These are phyloP conservation scores for Xylaria sp. DNA, from an alignment of 2,329 filamentous ascomycete genomes.

Conservation along the genomic window DNA sequence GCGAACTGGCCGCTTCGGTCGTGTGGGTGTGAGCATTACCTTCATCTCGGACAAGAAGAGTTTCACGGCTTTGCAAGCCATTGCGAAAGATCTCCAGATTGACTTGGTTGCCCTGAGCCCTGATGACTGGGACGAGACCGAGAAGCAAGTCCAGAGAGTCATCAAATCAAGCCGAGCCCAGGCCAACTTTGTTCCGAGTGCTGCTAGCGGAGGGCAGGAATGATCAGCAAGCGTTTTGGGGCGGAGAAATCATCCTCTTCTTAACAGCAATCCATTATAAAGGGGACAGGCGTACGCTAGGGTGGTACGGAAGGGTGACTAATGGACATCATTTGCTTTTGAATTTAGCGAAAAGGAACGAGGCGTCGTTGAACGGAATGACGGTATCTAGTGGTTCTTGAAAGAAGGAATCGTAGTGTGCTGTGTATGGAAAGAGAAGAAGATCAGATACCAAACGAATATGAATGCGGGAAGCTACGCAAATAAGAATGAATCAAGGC, in stretches of 20 bases:
- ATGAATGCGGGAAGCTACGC: constrained; percentile 16
- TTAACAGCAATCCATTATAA: background rate
- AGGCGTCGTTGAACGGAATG: constrained; percentile 5
- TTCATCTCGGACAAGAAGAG: constrained; percentile 90
- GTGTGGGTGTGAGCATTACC: constrained; percentile 93
- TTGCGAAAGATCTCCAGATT: constrained; percentile 82
- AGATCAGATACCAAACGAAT: constrained; percentile 22
- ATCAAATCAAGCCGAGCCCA: constrained; percentile 77
- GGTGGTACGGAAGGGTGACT: constrained; percentile 29
- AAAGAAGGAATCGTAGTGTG: constrained; percentile 11
- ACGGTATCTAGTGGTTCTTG: constrained; percentile 10
- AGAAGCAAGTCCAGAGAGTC: constrained; percentile 82
- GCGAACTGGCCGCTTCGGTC: constrained; percentile 94
- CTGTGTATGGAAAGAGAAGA: constrained; percentile 4
- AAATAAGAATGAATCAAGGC: background rate
- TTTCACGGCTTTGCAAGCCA: constrained; percentile 82
- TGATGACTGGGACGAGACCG: constrained; percentile 90
- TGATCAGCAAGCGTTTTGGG: background rate
- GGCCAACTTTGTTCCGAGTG: constrained; percentile 61
- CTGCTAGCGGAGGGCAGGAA: constrained; percentile 26
- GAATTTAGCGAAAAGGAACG: constrained; percentile 1
- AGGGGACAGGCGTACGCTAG: background rate
- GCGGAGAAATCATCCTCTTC: background rate
- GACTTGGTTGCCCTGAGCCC: constrained; percentile 84
- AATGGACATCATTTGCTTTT: constrained; percentile 31